Evolutionary conservation across 768 basidiomycete species (phyloP).

Genomic region (Tulasnella sp.): DNA sequence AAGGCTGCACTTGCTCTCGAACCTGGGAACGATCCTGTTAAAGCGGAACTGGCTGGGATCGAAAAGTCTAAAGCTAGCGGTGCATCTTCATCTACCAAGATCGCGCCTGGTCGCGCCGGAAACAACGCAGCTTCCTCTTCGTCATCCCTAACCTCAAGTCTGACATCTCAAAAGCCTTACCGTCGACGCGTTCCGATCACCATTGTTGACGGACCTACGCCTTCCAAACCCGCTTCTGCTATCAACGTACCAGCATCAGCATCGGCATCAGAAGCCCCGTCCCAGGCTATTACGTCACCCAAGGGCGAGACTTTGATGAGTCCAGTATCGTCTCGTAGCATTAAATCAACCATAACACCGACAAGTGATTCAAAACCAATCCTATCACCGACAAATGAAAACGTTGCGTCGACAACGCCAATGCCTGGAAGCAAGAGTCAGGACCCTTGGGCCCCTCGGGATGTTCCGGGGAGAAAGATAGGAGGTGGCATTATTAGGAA

Average conservation of each 20-base stretch:
- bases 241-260: neutral
- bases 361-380: conserved; percentile 10
- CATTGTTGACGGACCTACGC: conserved; percentile 14
- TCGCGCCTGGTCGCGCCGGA: too few species aligned
- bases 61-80: neutral
- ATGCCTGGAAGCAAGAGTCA: conserved; percentile 3
- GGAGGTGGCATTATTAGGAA: conserved; percentile 13
- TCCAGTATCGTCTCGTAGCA: conserved; percentile 18
- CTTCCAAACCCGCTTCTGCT: neutral
- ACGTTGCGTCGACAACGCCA: conserved; percentile 3
- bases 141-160: conserved; percentile 20
- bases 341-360: neutral
- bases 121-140: too few species aligned
- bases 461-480: conserved; percentile 31
- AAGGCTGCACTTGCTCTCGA: conserved; percentile 47
- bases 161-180: neutral
- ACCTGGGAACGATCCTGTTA: conserved; percentile 50
- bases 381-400: neutral
- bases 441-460: conserved; percentile 30
- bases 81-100: neutral
- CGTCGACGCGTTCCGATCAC: conserved; percentile 19
- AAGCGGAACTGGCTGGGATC: conserved; percentile 41
- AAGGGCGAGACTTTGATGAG: conserved; percentile 16
- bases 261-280: too few species aligned
- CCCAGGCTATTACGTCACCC: too few species aligned